Base-by-base conservation (phyloP, 2,329 filamentous ascomycete species). In the Fusarium aywerte region DNA sequence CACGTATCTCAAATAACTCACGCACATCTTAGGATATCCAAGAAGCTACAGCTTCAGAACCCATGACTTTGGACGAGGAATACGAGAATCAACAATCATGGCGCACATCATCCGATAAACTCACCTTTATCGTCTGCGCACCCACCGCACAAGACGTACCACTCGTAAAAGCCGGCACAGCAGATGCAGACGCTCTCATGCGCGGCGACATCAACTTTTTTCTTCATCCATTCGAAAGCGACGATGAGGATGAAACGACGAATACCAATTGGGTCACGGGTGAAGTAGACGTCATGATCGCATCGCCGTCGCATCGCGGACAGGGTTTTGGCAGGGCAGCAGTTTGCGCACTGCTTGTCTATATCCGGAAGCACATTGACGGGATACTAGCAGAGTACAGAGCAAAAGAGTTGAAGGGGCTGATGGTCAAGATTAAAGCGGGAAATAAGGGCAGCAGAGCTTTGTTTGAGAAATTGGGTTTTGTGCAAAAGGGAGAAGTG, bases 81-180 rank as follows among this genome's bases (percentile, higher is more conserved):
- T 93, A 96, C 78, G 86, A 88, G 48, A 98, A 97, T 89, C 95
- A 97, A 78, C 80, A 81, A n/a, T 92, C 89, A 67, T 98, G 95
- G 95, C 89, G 93, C 35, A 81, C 81, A 20, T 92, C 96, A 39
- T 78, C 81, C 25, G 94, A 98, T 79, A 98, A 98, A 80, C 78
- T 98, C 63, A 98, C 95, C 0, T 98, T 97, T 72, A 97, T 98
- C 76, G 79, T 92, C 53, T 97, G 93, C 75, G 80, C 83, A 11
- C 85, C 87, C 0, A 61, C 76, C 7, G 33, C 51, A 4, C 43
- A 62, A 7, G 44, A 53, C 5, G 18, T 16, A 5, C 33, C 58
- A 2, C 7, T 20, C 1, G 58, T 72, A 12, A 58, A 44, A n/a
- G 80, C 83, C 0, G 79, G 80, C 12, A 76, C 77, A 1, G 80